Percentiles rank a stretch among this genome's conserved stretches.
These are phyloP conservation scores for Epichloe gansuensis DNA, from an alignment of 2,329 filamentous ascomycete species.

Conservation along the genomic window DNA sequence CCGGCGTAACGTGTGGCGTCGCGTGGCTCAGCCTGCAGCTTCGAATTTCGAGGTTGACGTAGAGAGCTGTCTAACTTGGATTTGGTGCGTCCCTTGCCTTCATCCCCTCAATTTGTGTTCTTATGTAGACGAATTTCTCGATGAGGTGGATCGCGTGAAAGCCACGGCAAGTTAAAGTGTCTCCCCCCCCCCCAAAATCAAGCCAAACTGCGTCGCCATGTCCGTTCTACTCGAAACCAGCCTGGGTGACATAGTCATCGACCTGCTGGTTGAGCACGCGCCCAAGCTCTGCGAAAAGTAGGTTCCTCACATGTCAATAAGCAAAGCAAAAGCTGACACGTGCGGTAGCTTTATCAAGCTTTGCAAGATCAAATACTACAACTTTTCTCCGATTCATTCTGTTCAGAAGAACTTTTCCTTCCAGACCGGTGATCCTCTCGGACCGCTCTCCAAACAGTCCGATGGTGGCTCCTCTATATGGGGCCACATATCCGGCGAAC, in stretches of 20 bases:
- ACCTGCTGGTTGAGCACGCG: slow-evolving; percentile 77
- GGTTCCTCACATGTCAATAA: slow-evolving; percentile 24
- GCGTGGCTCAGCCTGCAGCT: background rate
- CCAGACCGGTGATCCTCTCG: slow-evolving; percentile 88
- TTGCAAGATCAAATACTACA: slow-evolving; percentile 98
- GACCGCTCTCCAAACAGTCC: slow-evolving; percentile 68
- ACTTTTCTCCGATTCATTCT: slow-evolving; percentile 84
- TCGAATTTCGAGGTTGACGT: background rate
- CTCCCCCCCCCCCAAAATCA: background rate
- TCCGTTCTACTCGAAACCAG: slow-evolving; percentile 90
- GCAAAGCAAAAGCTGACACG: slow-evolving; percentile 16
- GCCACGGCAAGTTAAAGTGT: background rate
- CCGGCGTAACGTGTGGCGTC: background rate
- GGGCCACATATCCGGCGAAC: slow-evolving; percentile 58
- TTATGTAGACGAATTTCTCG: background rate
- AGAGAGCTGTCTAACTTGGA: background rate
- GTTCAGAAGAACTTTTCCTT: slow-evolving; percentile 94
- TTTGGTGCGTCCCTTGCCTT: background rate
- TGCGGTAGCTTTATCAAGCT: slow-evolving; percentile 81
- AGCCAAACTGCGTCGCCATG: slow-evolving; percentile 37
- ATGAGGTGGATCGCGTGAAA: background rate
- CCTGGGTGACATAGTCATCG: slow-evolving; percentile 85
- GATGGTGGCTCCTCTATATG: slow-evolving; percentile 92
- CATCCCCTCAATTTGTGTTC: background rate
- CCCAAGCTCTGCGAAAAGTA: slow-evolving; percentile 93